Evolutionary conservation across 2,329 filamentous ascomycete genomes (phyloP), one percentile per base, ranked within the genome.

Genomic region (Cercospora canescens): DNA sequence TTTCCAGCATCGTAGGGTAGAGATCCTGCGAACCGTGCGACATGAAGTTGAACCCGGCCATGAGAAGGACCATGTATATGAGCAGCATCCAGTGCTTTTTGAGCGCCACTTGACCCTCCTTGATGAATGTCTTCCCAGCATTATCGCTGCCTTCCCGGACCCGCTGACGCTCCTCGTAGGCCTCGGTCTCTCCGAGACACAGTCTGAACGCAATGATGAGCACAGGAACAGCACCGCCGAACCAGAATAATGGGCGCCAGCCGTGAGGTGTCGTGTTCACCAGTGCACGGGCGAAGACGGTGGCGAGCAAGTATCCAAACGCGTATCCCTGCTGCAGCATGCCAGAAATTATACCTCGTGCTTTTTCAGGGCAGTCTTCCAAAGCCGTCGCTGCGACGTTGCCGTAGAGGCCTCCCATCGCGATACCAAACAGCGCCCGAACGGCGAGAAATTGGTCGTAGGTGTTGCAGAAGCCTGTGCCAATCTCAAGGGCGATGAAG

Each of bases 1-100:
- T 91, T 78, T 80, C 72, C 14, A 88, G 75, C 81, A 89, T 85
- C 3, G 86, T 87, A 0, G 85, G 86, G 69, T 88, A 89, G 2
- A 88, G 77, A 76, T 90, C 87, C 73, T 91, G 88, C 24, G 87
- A 90, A 62, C 91, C 91, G 75, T 94, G 91, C 18, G 89, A 91
- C 91, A 95, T 93, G 76, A 95, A 96, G 80, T 96, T 96, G 83
- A 96, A 95, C 4, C 92, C 92, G 1, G 92, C 90, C 92, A 96
- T 96, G 41, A 96, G 83, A 1, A 96, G 82, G 6, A 96, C 91
- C 64, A 96, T 83, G 79, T 97, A 97, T 37, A 88, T 81, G 63
- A 97, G 82, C 2, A 96, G 79, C 14, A 92, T 70, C 93, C 93
- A 96, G 78, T 96, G 92, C 11, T 87, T 86, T 78, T 87, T 89